Evolutionary conservation across 441 rosid genomes (phyloP).

Genomic region (Arabidopsis hybrid): DNA sequence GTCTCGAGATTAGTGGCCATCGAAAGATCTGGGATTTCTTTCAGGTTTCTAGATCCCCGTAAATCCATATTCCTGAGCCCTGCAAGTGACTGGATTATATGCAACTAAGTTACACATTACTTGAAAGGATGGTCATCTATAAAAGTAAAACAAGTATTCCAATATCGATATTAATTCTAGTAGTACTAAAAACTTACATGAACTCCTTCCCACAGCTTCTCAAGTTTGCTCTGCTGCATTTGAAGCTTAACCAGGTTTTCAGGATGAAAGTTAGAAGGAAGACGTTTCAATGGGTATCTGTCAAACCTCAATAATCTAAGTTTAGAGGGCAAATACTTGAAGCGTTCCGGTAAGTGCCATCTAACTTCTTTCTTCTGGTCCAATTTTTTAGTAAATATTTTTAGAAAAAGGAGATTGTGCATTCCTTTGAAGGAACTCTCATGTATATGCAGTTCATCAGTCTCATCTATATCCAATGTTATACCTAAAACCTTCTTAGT

Average conservation of each 20-base stretch:
- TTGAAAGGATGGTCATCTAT: background rate
- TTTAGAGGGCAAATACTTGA: background rate
- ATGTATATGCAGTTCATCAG: background rate
- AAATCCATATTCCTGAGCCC: background rate
- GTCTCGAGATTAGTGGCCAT: conserved; percentile 27
- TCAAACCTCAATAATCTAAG: background rate
- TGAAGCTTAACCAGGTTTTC: background rate
- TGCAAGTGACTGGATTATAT: background rate
- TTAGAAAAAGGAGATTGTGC: conserved; percentile 17
- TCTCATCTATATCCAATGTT: background rate
- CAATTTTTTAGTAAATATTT: background rate
- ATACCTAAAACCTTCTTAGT: too few relatives aligned
- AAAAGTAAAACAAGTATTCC: background rate
- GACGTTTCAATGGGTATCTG: too few relatives aligned
- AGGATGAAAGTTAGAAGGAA: background rate
- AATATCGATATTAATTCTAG: too few relatives aligned
- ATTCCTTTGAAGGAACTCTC: background rate
- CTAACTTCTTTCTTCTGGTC: background rate
- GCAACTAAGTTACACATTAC: background rate
- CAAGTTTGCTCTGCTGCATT: background rate
- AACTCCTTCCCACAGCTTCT: background rate
- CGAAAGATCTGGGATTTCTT: conserved; percentile 31
- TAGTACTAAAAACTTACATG: background rate
- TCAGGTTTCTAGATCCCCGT: background rate
- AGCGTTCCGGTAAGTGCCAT: background rate